Base-by-base conservation (phyloP, 1,284 basidiomycete genomes). In the Trichosporon sp. region DNA sequence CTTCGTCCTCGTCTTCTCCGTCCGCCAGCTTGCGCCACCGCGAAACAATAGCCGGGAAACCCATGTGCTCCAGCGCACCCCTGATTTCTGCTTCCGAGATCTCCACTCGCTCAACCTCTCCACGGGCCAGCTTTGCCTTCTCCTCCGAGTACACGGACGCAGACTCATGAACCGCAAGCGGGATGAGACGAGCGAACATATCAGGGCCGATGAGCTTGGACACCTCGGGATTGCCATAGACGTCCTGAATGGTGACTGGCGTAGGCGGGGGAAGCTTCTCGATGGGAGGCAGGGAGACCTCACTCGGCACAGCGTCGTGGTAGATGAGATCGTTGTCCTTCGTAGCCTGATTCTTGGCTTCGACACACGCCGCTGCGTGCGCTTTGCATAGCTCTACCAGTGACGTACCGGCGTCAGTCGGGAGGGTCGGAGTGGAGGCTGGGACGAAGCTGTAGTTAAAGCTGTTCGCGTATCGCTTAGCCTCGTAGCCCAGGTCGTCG, bases 321-420 rank as follows among this genome's bases (percentile, higher is more conserved):
- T 99, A 99, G 70, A 99, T 96, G 56, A 99, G 85, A 74, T 99
- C 95, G 78, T 99, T 99, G 81, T 97, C 94, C 64, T 89, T 87
- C 63, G 87, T 85, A 0, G 91, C 90, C 62, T 91, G 88, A 59
- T 81, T 83, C 75, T 88, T 89, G 62, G 87, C 87, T 70, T 95
- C 93, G 0, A 85, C 83, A 71, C 90, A 89, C 29, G 94, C 81
- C 1, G 89, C 86, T 7, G 89, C 82, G 68, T 95, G 93, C 0
- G 89, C 85, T 76, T 95, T 95, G 23, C 89, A 88, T 56, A 95
- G 87, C 63, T 95, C 92, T 21, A 85, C 80, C 36, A 98, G 84
- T 25, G 90, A 86, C 0, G 87, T 81, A 0, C 88, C 90, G 0
- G 93, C 88, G 73, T 99, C 95, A 3, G 89, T 83, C 1, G 95